Percentiles rank a stretch among this genome's conserved stretches.
Conservation (phyloP, 768 basidiomycete genomes). For the Panus rudis region DNA sequence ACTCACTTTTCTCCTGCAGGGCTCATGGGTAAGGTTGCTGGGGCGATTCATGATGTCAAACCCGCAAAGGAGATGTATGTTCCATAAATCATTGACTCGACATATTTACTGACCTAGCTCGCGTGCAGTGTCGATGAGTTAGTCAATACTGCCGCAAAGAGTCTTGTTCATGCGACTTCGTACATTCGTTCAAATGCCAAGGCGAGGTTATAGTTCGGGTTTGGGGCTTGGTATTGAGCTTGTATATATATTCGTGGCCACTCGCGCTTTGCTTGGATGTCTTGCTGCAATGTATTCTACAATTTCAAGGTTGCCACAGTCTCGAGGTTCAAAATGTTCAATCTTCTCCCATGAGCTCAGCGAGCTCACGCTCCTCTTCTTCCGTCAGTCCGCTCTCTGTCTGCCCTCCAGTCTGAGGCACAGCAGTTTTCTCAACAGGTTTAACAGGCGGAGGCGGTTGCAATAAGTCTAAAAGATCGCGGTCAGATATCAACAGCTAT, state of each 20-base stretch:
- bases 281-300: too few relatives aligned
- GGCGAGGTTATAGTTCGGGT: too few relatives aligned
- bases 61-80: conserved; percentile 76
- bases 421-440: conserved; percentile 3
- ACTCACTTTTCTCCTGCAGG: conserved; percentile 30
- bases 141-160: conserved; percentile 59
- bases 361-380: conserved; percentile 87
- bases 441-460: conserved; percentile 7
- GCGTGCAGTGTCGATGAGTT: conserved; percentile 69
- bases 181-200: conserved; percentile 41
- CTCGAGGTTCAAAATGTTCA: too few relatives aligned
- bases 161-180: conserved; percentile 39
- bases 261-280: too few relatives aligned
- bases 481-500: conserved; percentile 13
- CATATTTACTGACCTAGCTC: conserved; percentile 1
- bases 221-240: too few relatives aligned
- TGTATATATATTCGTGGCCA: too few relatives aligned
- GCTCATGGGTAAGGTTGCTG: conserved; percentile 77
- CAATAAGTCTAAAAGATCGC: conserved; percentile 3
- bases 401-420: conserved; percentile 23
- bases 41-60: conserved; percentile 69
- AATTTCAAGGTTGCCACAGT: too few relatives aligned
- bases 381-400: conserved; percentile 51
- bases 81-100: background rate
- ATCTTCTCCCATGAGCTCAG: conserved; percentile 56